Conservation (phyloP, 192 early-diverging fungal genomes). For the Coemansia sp. region DNA sequence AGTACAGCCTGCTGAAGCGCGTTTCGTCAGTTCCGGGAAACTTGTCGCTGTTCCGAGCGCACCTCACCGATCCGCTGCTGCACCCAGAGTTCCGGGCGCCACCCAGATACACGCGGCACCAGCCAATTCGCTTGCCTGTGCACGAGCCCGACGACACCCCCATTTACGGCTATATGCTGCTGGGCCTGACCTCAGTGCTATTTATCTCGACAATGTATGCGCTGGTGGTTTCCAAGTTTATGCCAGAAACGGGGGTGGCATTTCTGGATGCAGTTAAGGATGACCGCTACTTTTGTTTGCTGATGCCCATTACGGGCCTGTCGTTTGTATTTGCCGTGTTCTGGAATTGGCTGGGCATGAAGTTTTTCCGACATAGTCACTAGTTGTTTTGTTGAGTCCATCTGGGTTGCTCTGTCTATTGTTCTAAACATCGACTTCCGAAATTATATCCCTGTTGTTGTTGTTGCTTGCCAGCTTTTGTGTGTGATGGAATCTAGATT, state of each 20-base stretch:
- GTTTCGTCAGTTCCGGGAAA: conserved; percentile 49
- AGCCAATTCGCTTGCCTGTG: conserved; percentile 58
- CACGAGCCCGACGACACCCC: conserved; percentile 66
- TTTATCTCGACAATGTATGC: conserved; percentile 67
- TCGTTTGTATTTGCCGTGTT: conserved; percentile 74
- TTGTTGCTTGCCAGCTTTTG: not conserved
- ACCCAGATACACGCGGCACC: conserved; percentile 56
- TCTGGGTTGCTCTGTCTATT: too few species aligned
- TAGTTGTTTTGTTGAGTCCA: not conserved
- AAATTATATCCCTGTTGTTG: not conserved
- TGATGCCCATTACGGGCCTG: conserved; percentile 76
- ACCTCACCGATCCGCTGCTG: conserved; percentile 37
- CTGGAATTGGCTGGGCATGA: conserved; percentile 96
- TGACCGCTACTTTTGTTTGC: conserved; percentile 77
- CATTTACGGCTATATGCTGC: conserved; percentile 64
- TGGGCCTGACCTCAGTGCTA: conserved; percentile 58
- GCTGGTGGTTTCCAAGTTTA: conserved; percentile 63
- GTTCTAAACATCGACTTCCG: not conserved
- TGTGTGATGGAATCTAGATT: not conserved
- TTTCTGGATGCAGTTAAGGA: conserved; percentile 71
- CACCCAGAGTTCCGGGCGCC: conserved; percentile 53
- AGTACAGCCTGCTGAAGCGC: conserved; percentile 35
- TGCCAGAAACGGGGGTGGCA: conserved; percentile 66
- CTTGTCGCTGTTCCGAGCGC: conserved; percentile 47
- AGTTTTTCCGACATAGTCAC: conserved; percentile 82